Conservation (phyloP, 192 early-diverging fungal species). For the Backusella morwellensis region DNA sequence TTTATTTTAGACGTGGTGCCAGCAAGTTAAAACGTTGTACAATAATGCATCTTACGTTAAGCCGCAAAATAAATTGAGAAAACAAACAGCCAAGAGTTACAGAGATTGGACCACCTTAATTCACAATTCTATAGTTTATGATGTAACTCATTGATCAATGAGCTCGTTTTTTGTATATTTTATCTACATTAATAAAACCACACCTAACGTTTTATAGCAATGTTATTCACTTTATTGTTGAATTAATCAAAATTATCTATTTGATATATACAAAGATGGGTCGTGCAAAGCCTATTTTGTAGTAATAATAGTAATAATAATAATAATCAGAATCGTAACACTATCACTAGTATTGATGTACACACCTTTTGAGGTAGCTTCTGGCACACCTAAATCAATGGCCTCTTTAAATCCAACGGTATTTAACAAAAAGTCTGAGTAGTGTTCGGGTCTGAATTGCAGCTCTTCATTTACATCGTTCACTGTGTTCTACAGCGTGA, state of each 20-base stretch:
- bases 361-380: slow-evolving; percentile 6
- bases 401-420: slow-evolving; percentile 1
- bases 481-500: not conserved
- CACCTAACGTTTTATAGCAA: no score
- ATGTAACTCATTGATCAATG: no score
- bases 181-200: no score
- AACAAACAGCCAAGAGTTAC: no score
- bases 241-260: not conserved
- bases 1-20: no score
- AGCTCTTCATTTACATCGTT: not conserved
- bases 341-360: not conserved
- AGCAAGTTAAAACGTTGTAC: no score
- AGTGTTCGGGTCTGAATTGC: not conserved
- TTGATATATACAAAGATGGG: slow-evolving; percentile 22
- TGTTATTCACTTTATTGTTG: no score
- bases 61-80: no score
- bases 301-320: not conserved
- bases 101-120: no score
- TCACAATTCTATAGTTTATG: no score
- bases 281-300: slow-evolving; percentile 18
- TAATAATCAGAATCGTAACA: not conserved
- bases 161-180: no score
- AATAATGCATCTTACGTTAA: no score
- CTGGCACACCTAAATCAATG: not conserved
- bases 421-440: not conserved